These are phyloP conservation scores for Hypoxylon sp. DNA, from an alignment of 2,329 filamentous ascomycete species.

Conservation along the genomic window DNA sequence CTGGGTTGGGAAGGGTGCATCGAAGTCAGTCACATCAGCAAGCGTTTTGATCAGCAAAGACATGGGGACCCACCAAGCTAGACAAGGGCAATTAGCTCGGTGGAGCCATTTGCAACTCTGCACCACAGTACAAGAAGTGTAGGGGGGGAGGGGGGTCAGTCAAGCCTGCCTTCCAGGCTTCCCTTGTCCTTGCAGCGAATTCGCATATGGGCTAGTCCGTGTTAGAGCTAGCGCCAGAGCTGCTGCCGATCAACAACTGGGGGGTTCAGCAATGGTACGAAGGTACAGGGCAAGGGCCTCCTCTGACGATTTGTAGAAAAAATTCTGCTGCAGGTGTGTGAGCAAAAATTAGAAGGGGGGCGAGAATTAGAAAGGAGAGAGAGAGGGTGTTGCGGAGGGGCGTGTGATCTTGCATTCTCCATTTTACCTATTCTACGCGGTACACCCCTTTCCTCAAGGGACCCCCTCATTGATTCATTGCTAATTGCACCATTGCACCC, in stretches of 20 bases:
- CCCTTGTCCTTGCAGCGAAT: conserved; percentile 47
- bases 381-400: conserved; percentile 30
- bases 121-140: conserved; percentile 24
- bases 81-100: conserved; percentile 44
- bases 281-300: conserved; percentile 39
- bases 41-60: conserved; percentile 51
- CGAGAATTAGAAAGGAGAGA: conserved; percentile 33
- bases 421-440: conserved; percentile 19
- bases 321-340: conserved; percentile 44
- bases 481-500: conserved; percentile 22
- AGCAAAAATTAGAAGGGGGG: conserved; percentile 39
- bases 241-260: conserved; percentile 49
- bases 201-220: conserved; percentile 49
- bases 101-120: conserved; percentile 45
- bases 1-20: conserved; percentile 45
- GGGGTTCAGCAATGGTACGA: conserved; percentile 34
- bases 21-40: conserved; percentile 50
- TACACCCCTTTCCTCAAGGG: conserved; percentile 35
- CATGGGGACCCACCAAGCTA: conserved; percentile 40
- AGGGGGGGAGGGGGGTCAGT: conserved; percentile 18
- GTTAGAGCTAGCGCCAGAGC: conserved; percentile 49
- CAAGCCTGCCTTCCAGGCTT: conserved; percentile 23
- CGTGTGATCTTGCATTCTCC: conserved; percentile 41
- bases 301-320: conserved; percentile 38
- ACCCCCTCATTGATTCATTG: conserved; percentile 34